Conservation (phyloP, 306 rosid species). For the Casuarina equisetifolia region DNA sequence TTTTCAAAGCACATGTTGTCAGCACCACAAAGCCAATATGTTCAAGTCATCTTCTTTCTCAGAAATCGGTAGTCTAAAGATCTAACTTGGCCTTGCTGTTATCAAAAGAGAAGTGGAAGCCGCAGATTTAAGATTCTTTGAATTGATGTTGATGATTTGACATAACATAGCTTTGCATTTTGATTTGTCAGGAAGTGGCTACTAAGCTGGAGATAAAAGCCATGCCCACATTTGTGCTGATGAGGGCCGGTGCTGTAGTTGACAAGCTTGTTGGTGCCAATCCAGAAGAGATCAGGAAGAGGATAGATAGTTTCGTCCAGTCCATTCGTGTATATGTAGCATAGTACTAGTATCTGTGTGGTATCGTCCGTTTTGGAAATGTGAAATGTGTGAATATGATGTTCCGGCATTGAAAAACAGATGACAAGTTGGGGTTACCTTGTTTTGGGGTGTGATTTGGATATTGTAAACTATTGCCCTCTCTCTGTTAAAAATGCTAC, state of each 20-base stretch:
- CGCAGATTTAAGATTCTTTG: neutral
- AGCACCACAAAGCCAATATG: too few species aligned
- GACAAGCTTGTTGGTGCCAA: slow-evolving; percentile 90
- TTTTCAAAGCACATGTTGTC: too few species aligned
- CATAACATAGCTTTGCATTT: slow-evolving; percentile 1
- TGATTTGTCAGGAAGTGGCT: slow-evolving; percentile 70
- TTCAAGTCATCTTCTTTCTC: too few species aligned
- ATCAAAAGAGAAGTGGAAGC: slow-evolving; percentile 6
- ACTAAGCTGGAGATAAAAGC: slow-evolving; percentile 67
- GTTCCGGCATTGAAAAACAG: slow-evolving; percentile 16
- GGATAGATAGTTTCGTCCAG: slow-evolving; percentile 55
- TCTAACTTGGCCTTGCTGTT: neutral
- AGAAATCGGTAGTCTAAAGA: too few species aligned
- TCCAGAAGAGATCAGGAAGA: slow-evolving; percentile 89
- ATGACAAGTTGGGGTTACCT: neutral
- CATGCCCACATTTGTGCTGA: slow-evolving; percentile 84
- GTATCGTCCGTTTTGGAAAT: slow-evolving; percentile 16
- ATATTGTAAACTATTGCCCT: neutral
- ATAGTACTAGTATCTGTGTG: slow-evolving; percentile 31
- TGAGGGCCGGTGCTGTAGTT: slow-evolving; percentile 49
- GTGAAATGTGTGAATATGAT: slow-evolving; percentile 29
- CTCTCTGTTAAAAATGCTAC: too few species aligned
- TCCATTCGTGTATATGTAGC: slow-evolving; percentile 42
- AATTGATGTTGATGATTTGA: slow-evolving; percentile 1
- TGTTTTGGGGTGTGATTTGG: slow-evolving; percentile 14